These are phyloP conservation scores for Penicillium sp. DNA, from an alignment of 2,329 filamentous ascomycete species.

Conservation along the genomic window DNA sequence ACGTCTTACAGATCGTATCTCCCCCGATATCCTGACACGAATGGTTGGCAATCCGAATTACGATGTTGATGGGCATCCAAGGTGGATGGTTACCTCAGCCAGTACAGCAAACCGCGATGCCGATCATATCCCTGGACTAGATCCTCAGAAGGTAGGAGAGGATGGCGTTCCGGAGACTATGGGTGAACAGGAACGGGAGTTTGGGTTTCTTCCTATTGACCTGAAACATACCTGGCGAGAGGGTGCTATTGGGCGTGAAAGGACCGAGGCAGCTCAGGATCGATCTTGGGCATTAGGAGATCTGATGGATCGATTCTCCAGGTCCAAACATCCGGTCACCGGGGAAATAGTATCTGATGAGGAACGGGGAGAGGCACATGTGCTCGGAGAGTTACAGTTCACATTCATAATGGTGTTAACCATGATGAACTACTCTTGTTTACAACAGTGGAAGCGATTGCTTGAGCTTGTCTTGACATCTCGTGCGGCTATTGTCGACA, in stretches of 20 bases:
- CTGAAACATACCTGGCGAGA: constrained; percentile 62
- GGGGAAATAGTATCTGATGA: constrained; percentile 31
- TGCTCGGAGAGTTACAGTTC: constrained; percentile 63
- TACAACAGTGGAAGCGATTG: constrained; percentile 65
- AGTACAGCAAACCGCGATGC: constrained; percentile 57
- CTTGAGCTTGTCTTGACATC: constrained; percentile 59
- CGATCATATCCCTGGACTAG: constrained; percentile 61
- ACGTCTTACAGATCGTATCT: constrained; percentile 53
- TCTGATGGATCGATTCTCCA: constrained; percentile 44
- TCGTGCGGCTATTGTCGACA: constrained; percentile 49
- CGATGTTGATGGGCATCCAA: constrained; percentile 41
- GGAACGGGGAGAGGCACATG: constrained; percentile 34
- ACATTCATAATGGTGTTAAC: constrained; percentile 63
- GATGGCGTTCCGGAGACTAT: constrained; percentile 22
- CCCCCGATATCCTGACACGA: constrained; percentile 49
- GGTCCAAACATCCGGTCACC: constrained; percentile 22
- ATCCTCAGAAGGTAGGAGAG: constrained; percentile 20
- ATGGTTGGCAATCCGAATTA: constrained; percentile 47
- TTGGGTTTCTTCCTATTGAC: constrained; percentile 59
- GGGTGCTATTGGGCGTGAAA: constrained; percentile 60
- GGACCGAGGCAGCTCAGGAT: constrained; percentile 63
- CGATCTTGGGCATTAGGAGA: constrained; percentile 61
- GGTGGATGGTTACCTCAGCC: constrained; percentile 59
- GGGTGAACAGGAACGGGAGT: constrained; percentile 44
- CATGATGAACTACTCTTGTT: constrained; percentile 64